Evolutionary conservation across 164 flowering plant genomes (phyloP).

Genomic region (Pachysandra terminalis): DNA sequence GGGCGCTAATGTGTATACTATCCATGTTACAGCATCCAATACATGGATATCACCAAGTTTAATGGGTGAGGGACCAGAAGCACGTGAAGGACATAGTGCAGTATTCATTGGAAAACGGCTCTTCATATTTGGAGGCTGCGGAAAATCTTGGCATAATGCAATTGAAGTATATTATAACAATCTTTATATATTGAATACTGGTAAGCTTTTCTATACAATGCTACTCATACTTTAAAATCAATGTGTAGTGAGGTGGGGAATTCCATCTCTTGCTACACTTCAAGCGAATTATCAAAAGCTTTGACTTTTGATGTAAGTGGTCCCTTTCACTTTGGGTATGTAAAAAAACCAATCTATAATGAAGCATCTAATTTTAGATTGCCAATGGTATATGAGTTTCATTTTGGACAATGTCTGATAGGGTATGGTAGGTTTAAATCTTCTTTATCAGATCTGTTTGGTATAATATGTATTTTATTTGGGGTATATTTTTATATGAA

Average conservation of each 20-base stretch:
- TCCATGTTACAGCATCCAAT: constrained; percentile 49
- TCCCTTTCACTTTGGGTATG: not conserved
- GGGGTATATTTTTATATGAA: not conserved
- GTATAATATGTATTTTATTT: too few species aligned
- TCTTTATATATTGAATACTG: constrained; percentile 80
- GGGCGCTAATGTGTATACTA: constrained; percentile 11
- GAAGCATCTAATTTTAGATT: not conserved
- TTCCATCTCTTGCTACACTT: not conserved
- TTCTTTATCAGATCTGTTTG: not conserved
- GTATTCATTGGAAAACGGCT: constrained; percentile 76
- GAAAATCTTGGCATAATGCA: constrained; percentile 55
- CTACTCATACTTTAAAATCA: not conserved
- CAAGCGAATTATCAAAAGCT: not conserved
- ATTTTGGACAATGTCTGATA: not conserved
- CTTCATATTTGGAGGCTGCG: constrained; percentile 94
- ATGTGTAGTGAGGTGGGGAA: not conserved
- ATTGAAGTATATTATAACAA: constrained; percentile 81
- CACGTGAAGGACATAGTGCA: constrained; percentile 96
- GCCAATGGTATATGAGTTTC: not conserved
- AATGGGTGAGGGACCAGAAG: constrained; percentile 82
- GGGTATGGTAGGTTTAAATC: not conserved
- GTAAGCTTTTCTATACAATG: constrained; percentile 28
- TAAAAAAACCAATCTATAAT: not conserved
- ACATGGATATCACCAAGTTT: constrained; percentile 79
- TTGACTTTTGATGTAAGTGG: not conserved